Conservation (phyloP, 495 filamentous ascomycete genomes). For the Aspergillus sparsus region DNA sequence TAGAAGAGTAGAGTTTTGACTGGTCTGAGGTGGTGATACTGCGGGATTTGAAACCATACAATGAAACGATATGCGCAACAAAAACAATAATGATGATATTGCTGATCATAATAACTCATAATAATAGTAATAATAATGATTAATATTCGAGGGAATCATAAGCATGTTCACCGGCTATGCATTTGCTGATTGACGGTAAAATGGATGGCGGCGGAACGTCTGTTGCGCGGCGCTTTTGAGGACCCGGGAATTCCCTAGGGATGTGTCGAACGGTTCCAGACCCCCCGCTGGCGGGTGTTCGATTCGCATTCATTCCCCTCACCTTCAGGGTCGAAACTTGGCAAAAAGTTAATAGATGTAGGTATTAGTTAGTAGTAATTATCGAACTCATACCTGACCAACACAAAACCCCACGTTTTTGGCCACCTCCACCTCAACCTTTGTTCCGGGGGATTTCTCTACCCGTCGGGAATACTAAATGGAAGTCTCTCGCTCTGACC, state of each 20-base stretch:
- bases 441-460: constrained; percentile 12
- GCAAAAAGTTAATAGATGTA: no score
- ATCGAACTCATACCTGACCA: neutral
- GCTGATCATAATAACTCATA: no score
- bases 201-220: neutral
- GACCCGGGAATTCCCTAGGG: constrained; percentile 19
- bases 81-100: no score
- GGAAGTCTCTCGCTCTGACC: no score
- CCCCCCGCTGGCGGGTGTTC: neutral
- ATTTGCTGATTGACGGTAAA: neutral
- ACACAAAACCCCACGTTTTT: neutral
- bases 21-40: neutral
- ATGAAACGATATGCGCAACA: no score
- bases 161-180: neutral
- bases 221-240: neutral
- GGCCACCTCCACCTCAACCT: neutral
- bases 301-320: neutral
- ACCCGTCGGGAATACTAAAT: no score
- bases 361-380: neutral
- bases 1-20: constrained; percentile 1
- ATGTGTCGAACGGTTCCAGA: constrained; percentile 2
- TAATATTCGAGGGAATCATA: no score
- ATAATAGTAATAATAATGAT: no score
- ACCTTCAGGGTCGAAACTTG: neutral
- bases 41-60: no score